phyloP scores from a whole-genome alignment of 129 eudicot species.

The Saussurea involucrata region DNA sequence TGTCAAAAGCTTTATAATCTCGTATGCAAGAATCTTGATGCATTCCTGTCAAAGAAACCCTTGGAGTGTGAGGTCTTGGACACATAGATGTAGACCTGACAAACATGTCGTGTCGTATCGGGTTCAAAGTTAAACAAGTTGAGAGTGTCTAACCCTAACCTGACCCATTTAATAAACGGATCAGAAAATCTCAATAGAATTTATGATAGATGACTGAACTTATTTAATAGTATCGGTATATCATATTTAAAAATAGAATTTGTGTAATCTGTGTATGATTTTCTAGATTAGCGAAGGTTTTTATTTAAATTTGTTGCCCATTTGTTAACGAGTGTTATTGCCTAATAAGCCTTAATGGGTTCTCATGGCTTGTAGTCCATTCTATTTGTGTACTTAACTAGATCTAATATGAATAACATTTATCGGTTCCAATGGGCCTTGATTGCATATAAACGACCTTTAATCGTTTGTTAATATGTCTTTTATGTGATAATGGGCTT shows the following conservation, averaged over 20 bases:
- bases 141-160: too few relatives aligned
- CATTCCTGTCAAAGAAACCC: constrained; percentile 63
- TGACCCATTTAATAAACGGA: too few relatives aligned
- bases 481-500: not conserved
- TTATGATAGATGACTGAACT: not conserved
- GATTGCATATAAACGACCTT: not conserved
- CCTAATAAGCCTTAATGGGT: not conserved
- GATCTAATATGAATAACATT: not conserved
- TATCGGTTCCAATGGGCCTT: not conserved
- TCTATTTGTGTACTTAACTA: too few relatives aligned
- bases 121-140: too few relatives aligned
- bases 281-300: too few relatives aligned
- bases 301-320: not conserved
- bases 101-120: too few relatives aligned
- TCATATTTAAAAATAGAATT: not conserved
- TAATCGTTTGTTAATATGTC: not conserved
- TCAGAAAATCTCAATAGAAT: too few relatives aligned
- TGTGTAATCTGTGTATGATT: not conserved
- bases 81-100: not conserved
- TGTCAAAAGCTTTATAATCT: constrained; percentile 34
- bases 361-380: not conserved
- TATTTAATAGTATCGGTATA: not conserved
- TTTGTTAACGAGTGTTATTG: not conserved
- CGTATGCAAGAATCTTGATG: constrained; percentile 52
- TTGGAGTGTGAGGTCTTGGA: constrained; percentile 22